These are phyloP conservation scores for Barbatosphaeria neglecta DNA, from an alignment of 495 filamentous ascomycete genomes.

Conservation along the genomic window DNA sequence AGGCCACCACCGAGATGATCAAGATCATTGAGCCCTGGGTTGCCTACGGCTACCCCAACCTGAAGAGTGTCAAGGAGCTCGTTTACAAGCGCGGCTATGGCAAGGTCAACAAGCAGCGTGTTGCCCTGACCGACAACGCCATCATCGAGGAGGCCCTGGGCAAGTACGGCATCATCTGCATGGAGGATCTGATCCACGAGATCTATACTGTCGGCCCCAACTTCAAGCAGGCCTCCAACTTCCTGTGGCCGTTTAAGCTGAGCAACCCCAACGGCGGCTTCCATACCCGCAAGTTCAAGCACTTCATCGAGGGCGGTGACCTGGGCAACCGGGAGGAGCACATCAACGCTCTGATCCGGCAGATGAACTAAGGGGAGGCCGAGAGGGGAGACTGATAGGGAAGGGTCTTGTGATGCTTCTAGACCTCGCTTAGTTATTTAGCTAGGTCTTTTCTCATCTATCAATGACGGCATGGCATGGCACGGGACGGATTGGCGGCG, in stretches of 20 bases:
- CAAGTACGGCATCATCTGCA: slow-evolving; percentile 97
- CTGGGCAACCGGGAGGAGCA: slow-evolving; percentile 96
- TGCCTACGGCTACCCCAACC: slow-evolving; percentile 97
- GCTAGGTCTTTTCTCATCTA: background rate
- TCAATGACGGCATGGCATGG: background rate
- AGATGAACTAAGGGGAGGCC: slow-evolving; percentile 76
- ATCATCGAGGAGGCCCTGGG: slow-evolving; percentile 93
- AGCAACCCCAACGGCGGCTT: slow-evolving; percentile 95
- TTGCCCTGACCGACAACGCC: slow-evolving; percentile 92
- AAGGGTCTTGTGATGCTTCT: slow-evolving; percentile 24
- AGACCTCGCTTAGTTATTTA: slow-evolving; percentile 25
- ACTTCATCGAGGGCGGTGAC: slow-evolving; percentile 98
- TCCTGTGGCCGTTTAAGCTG: slow-evolving; percentile 99
- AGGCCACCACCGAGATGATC: slow-evolving; percentile 96
- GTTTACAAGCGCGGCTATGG: slow-evolving; percentile 99
- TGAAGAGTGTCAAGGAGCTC: slow-evolving; percentile 96
- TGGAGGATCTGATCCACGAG: slow-evolving; percentile 99
- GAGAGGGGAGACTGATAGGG: slow-evolving; percentile 11
- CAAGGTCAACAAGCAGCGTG: slow-evolving; percentile 93
- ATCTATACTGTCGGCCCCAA: slow-evolving; percentile 97
- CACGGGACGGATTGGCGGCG: background rate
- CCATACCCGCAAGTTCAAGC: slow-evolving; percentile 92
- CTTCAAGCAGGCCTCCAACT: slow-evolving; percentile 99
- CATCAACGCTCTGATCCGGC: slow-evolving; percentile 90
- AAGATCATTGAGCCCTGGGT: slow-evolving; percentile 97